Evolutionary conservation across 345 rosid genomes (phyloP).

Genomic region (Euphorbia peplus): DNA sequence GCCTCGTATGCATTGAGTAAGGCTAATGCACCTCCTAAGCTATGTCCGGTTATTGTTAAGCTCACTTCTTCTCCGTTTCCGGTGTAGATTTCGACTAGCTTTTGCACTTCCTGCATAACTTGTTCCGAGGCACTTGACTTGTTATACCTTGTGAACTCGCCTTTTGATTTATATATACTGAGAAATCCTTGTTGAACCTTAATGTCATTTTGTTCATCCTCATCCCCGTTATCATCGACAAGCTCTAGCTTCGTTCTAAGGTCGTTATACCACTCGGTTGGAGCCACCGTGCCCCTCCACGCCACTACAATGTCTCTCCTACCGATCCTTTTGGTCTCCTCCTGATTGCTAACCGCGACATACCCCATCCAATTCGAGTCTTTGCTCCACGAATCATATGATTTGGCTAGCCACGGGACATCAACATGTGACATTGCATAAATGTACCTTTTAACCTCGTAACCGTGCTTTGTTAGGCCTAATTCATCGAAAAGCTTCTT

Average conservation of each 20-base stretch:
- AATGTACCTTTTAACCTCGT: conserved; percentile 49
- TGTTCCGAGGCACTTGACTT: conserved; percentile 56
- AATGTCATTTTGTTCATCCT: conserved; percentile 17
- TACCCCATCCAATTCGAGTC: conserved; percentile 76
- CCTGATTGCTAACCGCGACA: conserved; percentile 49
- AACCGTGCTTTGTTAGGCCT: conserved; percentile 48
- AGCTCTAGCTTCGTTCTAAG: conserved; percentile 38
- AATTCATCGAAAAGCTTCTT: conserved; percentile 48
- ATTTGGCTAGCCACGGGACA: conserved; percentile 55
- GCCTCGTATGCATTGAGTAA: conserved; percentile 57
- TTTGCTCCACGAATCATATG: conserved; percentile 56
- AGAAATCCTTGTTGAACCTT: conserved; percentile 57
- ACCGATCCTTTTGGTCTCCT: conserved; percentile 44
- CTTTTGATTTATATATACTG: conserved; percentile 47
- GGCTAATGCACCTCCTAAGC: conserved; percentile 64
- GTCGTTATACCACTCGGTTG: conserved; percentile 58
- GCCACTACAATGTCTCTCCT: conserved; percentile 57
- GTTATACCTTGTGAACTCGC: conserved; percentile 49
- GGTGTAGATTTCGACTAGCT: conserved; percentile 29
- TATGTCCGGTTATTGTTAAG: conserved; percentile 55
- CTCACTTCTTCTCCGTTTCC: conserved; percentile 52
- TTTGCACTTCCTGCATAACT: conserved; percentile 49
- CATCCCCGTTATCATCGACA: conserved; percentile 24
- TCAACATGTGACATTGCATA: conserved; percentile 66
- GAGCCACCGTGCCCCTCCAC: conserved; percentile 72